Evolutionary conservation across 2,329 filamentous ascomycete genomes (phyloP), one percentile per base, ranked within the genome.

Genomic region (Penicillium crustosum): DNA sequence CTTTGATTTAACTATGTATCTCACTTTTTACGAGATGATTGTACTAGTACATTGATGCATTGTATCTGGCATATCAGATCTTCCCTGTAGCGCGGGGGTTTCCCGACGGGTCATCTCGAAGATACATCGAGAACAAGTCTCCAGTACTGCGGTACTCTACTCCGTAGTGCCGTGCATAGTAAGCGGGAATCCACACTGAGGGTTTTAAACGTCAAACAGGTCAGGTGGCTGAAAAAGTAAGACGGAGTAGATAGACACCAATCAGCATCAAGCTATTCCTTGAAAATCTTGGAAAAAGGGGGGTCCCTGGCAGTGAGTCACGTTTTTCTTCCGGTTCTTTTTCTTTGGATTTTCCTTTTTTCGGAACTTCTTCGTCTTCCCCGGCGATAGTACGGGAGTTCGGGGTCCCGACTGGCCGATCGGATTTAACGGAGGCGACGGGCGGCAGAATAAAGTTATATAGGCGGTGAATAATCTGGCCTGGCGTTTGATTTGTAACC

Each of bases 281-380:
- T 53, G 35, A 6, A n/a, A 39, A 56, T 41, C 41, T n/a, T 55
- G 53, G 41, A 25, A 57, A 48, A 44, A n/a, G 42, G 49, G 54
- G 49, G 23, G 19, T 44, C 31, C 19, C 49, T 31, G 41, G n/a
- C 43, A 33, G 52, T 67, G 65, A 67, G 51, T 67, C 65, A 67
- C 52, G 48, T 19, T 53, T 45, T 59, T 35, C 23, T 38, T 61
- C 65, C 65, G 65, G 57, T 66, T 67, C 65, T 62, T 67, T 67
- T 65, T 67, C 65, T 67, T 63, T 50, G 60, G 2, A 6, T 10
- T 64, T 64, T 62, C 56, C 63, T 66, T 62, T 64, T 60, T 58
- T 59, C 59, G 64, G 63, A 64, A 57, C 47, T 41, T 45, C 8
- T 6, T 29, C 25, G 1, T 27, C 25, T 48, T 48, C 44, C 29